Conservation (phyloP, 495 filamentous ascomycete species). For the Lindgomyces ingoldianus region DNA sequence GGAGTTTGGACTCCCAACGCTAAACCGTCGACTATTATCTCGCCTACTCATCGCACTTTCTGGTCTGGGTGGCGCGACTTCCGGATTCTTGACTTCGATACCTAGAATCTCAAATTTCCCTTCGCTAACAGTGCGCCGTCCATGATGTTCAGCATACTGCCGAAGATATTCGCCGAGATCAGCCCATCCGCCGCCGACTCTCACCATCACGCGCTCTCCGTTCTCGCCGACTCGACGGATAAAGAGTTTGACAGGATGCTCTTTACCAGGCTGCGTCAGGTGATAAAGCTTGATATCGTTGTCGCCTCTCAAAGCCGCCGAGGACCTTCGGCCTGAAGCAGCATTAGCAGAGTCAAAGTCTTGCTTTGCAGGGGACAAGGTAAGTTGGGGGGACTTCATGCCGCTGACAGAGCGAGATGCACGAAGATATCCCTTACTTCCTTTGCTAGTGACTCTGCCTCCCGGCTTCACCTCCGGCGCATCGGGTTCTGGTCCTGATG, state of each 20-base stretch:
- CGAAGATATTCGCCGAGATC: slow-evolving; percentile 93
- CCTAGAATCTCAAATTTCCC: slow-evolving; percentile 63
- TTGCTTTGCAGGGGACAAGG: slow-evolving; percentile 31
- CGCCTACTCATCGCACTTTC: slow-evolving; percentile 29
- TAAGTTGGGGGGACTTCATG: slow-evolving; percentile 38
- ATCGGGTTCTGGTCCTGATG: slow-evolving; percentile 53
- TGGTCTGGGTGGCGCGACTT: slow-evolving; percentile 11
- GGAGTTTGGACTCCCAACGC: slow-evolving; percentile 21
- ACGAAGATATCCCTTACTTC: slow-evolving; percentile 28
- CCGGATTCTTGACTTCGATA: slow-evolving; percentile 38
- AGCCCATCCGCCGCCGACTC: slow-evolving; percentile 94
- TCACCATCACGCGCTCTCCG: slow-evolving; percentile 94
- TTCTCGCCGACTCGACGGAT: slow-evolving; percentile 87
- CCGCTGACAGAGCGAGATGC: slow-evolving; percentile 26
- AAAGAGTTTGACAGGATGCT: slow-evolving; percentile 87
- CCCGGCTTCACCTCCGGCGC: slow-evolving; percentile 24
- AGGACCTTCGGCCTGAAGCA: slow-evolving; percentile 31
- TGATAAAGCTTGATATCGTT: slow-evolving; percentile 69
- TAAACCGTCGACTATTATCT: slow-evolving; percentile 18
- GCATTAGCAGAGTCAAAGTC: slow-evolving; percentile 25
- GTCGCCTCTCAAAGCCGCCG: slow-evolving; percentile 11
- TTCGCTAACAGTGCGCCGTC: slow-evolving; percentile 55
- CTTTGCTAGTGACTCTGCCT: slow-evolving; percentile 12
- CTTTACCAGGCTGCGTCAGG: slow-evolving; percentile 77
- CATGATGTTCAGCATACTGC: slow-evolving; percentile 89